Conservation (phyloP, 2,329 filamentous ascomycete species). For the Fusarium caatingaense region DNA sequence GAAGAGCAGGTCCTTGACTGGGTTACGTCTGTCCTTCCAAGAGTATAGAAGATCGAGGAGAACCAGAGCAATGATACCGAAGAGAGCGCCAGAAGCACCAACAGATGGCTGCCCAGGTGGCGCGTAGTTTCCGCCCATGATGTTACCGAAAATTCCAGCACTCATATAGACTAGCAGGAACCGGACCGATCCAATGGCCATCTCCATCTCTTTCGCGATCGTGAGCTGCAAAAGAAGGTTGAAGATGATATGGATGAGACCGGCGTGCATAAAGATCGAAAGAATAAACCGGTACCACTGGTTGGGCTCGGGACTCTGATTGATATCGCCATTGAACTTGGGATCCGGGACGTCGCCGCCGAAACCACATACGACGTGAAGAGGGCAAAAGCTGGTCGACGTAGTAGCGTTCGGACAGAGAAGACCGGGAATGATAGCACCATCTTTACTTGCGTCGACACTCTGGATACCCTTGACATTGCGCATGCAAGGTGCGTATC, state of each 20-base stretch:
- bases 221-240: constrained; percentile 93
- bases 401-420: constrained; percentile 85
- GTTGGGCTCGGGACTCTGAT: constrained; percentile 74
- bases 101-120: constrained; percentile 83
- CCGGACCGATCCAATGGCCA: constrained; percentile 85
- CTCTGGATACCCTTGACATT: constrained; percentile 75
- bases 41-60: constrained; percentile 93
- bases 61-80: constrained; percentile 89
- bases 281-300: constrained; percentile 98
- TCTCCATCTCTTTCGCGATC: constrained; percentile 91
- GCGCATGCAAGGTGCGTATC: constrained; percentile 96
- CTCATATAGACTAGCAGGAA: constrained; percentile 92
- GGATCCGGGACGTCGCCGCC: constrained; percentile 74
- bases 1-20: constrained; percentile 86
- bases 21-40: constrained; percentile 82
- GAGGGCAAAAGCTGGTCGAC: constrained; percentile 70
- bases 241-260: constrained; percentile 93
- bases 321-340: constrained; percentile 61
- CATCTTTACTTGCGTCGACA: constrained; percentile 43
- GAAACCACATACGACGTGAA: constrained; percentile 88
- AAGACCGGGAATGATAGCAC: constrained; percentile 63
- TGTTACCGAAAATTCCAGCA: constrained; percentile 94
- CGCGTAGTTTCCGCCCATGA: constrained; percentile 94
- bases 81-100: constrained; percentile 89
- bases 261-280: constrained; percentile 95